These are phyloP conservation scores for Sphaerulina musiva DNA, from an alignment of 2,329 filamentous ascomycete species.

Conservation along the genomic window DNA sequence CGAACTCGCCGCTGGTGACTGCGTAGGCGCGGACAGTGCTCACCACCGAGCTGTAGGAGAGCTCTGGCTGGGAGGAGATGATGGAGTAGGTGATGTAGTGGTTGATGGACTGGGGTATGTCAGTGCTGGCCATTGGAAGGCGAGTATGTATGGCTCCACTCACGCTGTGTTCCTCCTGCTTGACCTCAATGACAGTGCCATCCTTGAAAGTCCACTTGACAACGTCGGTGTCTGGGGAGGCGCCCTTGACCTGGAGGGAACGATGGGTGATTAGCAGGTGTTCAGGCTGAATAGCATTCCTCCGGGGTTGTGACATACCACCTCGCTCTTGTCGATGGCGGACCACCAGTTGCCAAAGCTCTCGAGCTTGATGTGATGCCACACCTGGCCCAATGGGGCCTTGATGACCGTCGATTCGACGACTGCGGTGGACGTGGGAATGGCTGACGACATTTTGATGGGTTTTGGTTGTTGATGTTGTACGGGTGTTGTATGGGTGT, in stretches of 20 bases:
- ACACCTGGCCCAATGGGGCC: constrained; percentile 59
- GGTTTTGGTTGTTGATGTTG: not conserved
- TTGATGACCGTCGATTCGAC: constrained; percentile 62
- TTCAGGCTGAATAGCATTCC: not conserved
- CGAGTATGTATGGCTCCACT: constrained; percentile 23
- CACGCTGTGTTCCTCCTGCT: constrained; percentile 70
- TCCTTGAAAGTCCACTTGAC: constrained; percentile 64
- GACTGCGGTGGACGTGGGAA: constrained; percentile 62
- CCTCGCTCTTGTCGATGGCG: constrained; percentile 54
- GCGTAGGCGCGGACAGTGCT: constrained; percentile 61
- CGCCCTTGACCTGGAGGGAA: constrained; percentile 48
- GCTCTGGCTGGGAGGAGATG: constrained; percentile 59
- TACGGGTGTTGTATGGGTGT: not conserved
- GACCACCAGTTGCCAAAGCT: constrained; percentile 63
- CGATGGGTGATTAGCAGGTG: not conserved
- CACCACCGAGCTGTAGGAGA: constrained; percentile 60
- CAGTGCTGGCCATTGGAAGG: not conserved
- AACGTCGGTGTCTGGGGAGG: constrained; percentile 41
- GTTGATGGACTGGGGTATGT: constrained; percentile 52
- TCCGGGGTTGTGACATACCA: not conserved
- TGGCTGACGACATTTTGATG: constrained; percentile 31
- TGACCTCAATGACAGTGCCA: constrained; percentile 61
- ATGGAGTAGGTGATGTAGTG: constrained; percentile 70
- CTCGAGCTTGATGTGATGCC: constrained; percentile 69
- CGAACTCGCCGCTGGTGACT: constrained; percentile 59